phyloP scores from a whole-genome alignment of 768 basidiomycete species.

The Lactifluus echinatus region DNA sequence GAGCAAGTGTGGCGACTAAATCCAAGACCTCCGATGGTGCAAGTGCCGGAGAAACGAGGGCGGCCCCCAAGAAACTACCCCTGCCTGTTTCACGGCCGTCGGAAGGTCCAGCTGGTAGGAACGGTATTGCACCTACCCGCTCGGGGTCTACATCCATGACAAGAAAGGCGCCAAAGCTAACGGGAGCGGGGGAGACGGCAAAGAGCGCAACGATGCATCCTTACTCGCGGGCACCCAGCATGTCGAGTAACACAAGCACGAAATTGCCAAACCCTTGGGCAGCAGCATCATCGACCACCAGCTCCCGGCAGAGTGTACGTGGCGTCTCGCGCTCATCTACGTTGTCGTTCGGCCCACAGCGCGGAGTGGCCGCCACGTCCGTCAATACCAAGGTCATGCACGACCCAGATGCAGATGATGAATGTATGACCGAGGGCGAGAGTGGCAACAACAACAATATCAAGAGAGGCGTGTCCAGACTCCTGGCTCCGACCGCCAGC shows the following conservation, averaged over 20 bases:
- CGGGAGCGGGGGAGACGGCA: slow-evolving; percentile 10
- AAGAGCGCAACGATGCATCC: slow-evolving; percentile 9
- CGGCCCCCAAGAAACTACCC: slow-evolving; percentile 6
- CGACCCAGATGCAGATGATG: neutral
- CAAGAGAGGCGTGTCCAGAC: too few relatives aligned
- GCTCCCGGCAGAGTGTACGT: slow-evolving; percentile 3
- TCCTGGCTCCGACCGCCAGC: slow-evolving; percentile 24
- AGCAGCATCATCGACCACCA: slow-evolving; percentile 14
- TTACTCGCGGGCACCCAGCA: neutral
- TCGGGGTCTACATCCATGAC: slow-evolving; percentile 5
- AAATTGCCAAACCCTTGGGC: slow-evolving; percentile 11
- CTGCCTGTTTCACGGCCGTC: slow-evolving; percentile 5
- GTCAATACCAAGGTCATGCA: neutral
- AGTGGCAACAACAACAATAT: slow-evolving; percentile 1
- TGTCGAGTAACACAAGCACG: neutral
- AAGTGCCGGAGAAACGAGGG: slow-evolving; percentile 1
- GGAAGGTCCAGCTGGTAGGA: neutral
- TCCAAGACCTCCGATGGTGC: slow-evolving; percentile 11
- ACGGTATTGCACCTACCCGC: neutral
- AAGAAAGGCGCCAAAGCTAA: slow-evolving; percentile 2
- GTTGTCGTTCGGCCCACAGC: slow-evolving; percentile 37
- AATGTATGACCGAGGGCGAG: neutral
- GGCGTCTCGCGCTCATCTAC: slow-evolving; percentile 26
- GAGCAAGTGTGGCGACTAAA: slow-evolving; percentile 26
- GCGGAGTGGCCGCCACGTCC: slow-evolving; percentile 18